Evolutionary conservation across 495 filamentous ascomycete species (phyloP), one percentile per base, ranked within the genome.

Genomic region (Aspergillus cavernicola): DNA sequence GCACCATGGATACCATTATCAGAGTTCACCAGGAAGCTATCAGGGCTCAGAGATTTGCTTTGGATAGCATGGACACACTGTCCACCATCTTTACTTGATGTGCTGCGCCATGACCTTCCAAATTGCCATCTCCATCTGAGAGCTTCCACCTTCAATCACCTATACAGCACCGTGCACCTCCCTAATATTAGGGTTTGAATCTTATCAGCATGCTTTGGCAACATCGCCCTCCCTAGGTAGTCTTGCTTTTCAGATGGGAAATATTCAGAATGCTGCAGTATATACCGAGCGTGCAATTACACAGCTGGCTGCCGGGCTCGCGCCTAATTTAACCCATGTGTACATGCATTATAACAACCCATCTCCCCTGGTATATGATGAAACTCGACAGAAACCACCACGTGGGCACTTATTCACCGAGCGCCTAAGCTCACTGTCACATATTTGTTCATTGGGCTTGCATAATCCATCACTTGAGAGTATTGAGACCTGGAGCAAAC

Each of bases 81-180:
- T 10, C 47, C 47, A 8, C 36, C 47, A n/a, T 50, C 36, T 32
- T 18, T 50, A 15, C 26, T 50, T 13, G 35, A 50, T n/a, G 47
- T 40, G 18, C 28, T 50, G 23, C 47, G 41, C 16, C 47, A 31
- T n/a, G 23, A 29, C 31, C 23, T 50, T 8, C 47, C 35, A 16
- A 12, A 40, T 18, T 50, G 47, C 32, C 47, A 23, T 22, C 0
- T 50, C 16, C 36, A 29, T 50, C 35, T 42, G 39, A 29, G 15
- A 31, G 32, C 38, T 41, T 28, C 35, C 18, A 40, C 35, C 11
- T 36, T 50, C 10, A 28, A 12, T 0, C 23, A 28, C 26, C 15
- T 42, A 42, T 42, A 42, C 28, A 22, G 39, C 26, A 28, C 39
- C 36, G 20, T 13, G 9, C 24, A 15, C n/a, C 24, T 38, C 16